Base-by-base conservation (phyloP, 208 protist species). In the Leishmania major region DNA sequence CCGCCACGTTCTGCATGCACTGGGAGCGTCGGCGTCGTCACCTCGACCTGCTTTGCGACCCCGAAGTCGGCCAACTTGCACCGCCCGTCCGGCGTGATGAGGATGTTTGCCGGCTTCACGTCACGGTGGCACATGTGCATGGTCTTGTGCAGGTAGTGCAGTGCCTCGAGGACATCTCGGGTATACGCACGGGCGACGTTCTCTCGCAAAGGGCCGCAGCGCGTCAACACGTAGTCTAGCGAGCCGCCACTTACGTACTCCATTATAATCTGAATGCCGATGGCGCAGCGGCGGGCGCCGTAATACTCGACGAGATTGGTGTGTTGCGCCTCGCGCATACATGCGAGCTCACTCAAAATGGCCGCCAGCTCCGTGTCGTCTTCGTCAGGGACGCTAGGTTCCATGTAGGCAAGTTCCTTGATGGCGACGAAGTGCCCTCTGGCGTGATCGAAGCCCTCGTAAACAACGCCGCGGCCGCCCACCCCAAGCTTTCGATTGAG, bases 21-120 rank as follows among this genome's bases (percentile, higher is more conserved):
- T 10, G 47, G 40, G 53, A 53, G 15, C 59, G 51, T 69, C 57
- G 51, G 55, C 66, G n/a, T 43, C 73, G 64, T 79, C 72, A 86
- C 87, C 43, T 83, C 91, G 10, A 97, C 79, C 11, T 84, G 79
- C 82, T 95, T 95, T 49, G 90, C 91, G 1, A 93, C 89, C 1
- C 95, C 95, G 88, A 98, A 98, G 80, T 98, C 96, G 2, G 93
- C 90, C 57, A 98, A 85, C 81, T 98, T 98, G 80, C 94, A 94
- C 1, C 80, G 85, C 0, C 95, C 96, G 15, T 95, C 91, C 10
- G 91, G 80, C 1, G 95, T 96, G 71, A 98, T 91, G 71, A 98
- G 88, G 31, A 98, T 90, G 76, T 98, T 98, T 19, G 85, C 96
- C 28, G 94, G 94, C 83, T 98, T 98, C 49, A 98, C 84, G 84